Percentiles rank a stretch among this genome's conserved stretches.
These are phyloP conservation scores for Entonaema liquescens DNA, from an alignment of 495 filamentous ascomycete genomes.

Conservation along the genomic window DNA sequence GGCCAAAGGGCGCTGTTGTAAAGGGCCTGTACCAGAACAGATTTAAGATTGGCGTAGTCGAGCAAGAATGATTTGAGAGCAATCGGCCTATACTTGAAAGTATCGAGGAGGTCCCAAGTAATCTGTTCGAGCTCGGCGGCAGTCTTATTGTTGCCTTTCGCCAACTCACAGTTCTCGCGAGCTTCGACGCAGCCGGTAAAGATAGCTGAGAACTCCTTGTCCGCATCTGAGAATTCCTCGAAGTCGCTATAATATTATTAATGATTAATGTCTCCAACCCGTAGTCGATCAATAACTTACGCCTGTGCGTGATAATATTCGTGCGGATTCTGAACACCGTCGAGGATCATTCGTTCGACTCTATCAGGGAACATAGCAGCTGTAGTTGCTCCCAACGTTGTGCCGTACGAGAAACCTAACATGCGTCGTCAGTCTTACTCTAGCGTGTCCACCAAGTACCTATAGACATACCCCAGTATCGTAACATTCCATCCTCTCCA, in stretches of 20 bases:
- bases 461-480: slow-evolving; percentile 55
- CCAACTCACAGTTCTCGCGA: slow-evolving; percentile 45
- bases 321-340: slow-evolving; percentile 53
- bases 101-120: slow-evolving; percentile 44
- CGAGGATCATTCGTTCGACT: slow-evolving; percentile 53
- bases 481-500: slow-evolving; percentile 54
- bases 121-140: slow-evolving; percentile 48
- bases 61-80: slow-evolving; percentile 27
- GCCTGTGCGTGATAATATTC: slow-evolving; percentile 50
- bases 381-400: slow-evolving; percentile 51
- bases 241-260: slow-evolving; percentile 24
- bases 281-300: slow-evolving; percentile 1
- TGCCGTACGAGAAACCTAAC: slow-evolving; percentile 56
- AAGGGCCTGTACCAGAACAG: slow-evolving; percentile 34
- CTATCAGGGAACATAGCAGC: slow-evolving; percentile 58
- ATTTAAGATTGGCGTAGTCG: slow-evolving; percentile 42
- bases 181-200: slow-evolving; percentile 44
- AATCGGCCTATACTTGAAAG: slow-evolving; percentile 43
- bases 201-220: slow-evolving; percentile 47
- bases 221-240: slow-evolving; percentile 44
- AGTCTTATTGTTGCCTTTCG: slow-evolving; percentile 40
- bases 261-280: not conserved
- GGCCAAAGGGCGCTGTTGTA: slow-evolving; percentile 43
- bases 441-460: not conserved
- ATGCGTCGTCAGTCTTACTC: slow-evolving; percentile 1